Base-by-base conservation (phyloP, 768 basidiomycete species). In the Chalciporus pseudorubinellus region DNA sequence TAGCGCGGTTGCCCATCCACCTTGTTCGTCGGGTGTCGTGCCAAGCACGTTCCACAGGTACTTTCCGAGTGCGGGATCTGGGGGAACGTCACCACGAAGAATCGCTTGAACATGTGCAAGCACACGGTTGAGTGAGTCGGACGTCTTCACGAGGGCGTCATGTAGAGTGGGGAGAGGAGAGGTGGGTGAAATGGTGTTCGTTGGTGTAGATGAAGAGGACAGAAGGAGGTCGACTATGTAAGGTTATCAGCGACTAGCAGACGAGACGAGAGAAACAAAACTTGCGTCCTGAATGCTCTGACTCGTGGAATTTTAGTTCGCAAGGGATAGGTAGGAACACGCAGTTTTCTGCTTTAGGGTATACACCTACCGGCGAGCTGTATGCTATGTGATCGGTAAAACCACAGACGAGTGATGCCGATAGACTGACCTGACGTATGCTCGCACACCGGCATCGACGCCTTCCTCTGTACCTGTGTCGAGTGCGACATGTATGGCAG, bases 251-350 rank as follows among this genome's bases (percentile, higher is more conserved):
- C 45, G 18, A 33, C 13, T 39, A 34, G 21, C 28, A 39, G 20
- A 52, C 33, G 18, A 39, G 16, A 4, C 10, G 14, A 34, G 12
- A 39, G 8, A 24, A 12, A 28, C 46, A 26, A 46, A 7, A 80
- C 91, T 69, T 69, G 95, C 94, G 74, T 39, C 92, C 91, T 55
- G 89, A 86, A 53, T 87, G 83, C 67, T 98, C 95, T 29, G 85
- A 78, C 40, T 89, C 84, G 59, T 87, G 83, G 71, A 90, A 90
- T 59, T 82, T 82, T 50, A 98, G 76, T 55, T 89, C 83, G 53
- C 90, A 87, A n/a, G 91, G 89, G 46, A 98, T 83, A 31, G 95
- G 95, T 24, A 90, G 78, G 70, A 98, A 98, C 26, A 95, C 90
- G 60, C 90, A 92, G 71, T 97, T 95, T 74, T 98, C 95, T 39